Evolutionary conservation across 2,329 filamentous ascomycete species (phyloP).

Genomic region (Torrubiellomyces zombiae): DNA sequence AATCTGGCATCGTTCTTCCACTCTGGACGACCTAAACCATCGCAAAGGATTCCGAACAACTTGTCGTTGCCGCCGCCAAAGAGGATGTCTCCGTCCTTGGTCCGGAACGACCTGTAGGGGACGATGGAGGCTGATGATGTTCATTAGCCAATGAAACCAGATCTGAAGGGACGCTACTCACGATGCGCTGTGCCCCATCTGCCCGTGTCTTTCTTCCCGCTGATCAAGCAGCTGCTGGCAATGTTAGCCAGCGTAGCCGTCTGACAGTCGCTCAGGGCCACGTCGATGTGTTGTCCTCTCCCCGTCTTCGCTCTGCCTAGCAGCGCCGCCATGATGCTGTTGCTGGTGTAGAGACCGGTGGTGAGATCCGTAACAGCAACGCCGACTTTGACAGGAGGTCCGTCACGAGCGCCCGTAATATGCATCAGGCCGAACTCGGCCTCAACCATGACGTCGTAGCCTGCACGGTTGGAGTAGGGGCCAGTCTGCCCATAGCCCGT

Average conservation of each 20-base stretch:
- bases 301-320: conserved; percentile 59
- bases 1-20: conserved; percentile 45
- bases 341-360: conserved; percentile 86
- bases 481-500: conserved; percentile 95
- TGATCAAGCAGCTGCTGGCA: conserved; percentile 79
- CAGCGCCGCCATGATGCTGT: conserved; percentile 87
- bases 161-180: conserved; percentile 28
- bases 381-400: conserved; percentile 89
- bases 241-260: conserved; percentile 91
- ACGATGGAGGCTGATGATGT: conserved; percentile 69
- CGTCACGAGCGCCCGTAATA: conserved; percentile 78
- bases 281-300: conserved; percentile 81
- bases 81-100: conserved; percentile 52
- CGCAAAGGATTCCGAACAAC: conserved; percentile 48
- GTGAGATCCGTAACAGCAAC: conserved; percentile 95
- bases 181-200: conserved; percentile 95
- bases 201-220: conserved; percentile 71
- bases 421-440: conserved; percentile 98
- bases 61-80: conserved; percentile 59
- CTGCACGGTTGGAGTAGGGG: conserved; percentile 70
- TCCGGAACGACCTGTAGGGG: conserved; percentile 75
- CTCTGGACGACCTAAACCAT: conserved; percentile 38
- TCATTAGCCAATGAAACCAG: too few relatives aligned
- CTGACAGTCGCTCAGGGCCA: conserved; percentile 83
- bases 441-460: conserved; percentile 99